phyloP scores from a whole-genome alignment of 1,139 yeast genomes.

The Hanseniaspora gamundiae region DNA sequence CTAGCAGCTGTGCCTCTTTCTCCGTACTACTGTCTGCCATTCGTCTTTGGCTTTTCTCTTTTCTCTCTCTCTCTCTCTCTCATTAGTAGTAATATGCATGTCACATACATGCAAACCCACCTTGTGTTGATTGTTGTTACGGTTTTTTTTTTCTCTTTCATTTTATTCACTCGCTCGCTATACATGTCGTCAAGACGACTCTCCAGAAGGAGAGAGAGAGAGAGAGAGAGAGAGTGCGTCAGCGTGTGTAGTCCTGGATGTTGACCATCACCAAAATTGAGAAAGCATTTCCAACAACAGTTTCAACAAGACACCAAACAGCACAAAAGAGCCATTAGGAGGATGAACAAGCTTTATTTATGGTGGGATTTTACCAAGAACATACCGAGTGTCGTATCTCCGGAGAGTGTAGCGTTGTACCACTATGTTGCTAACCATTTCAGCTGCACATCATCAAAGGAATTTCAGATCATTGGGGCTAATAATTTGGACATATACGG shows the following conservation, averaged over 20 bases:
- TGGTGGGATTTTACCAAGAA: background rate
- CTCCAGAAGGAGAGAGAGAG: background rate
- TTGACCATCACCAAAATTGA: no score
- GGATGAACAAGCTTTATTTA: background rate
- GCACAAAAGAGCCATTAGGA: no score
- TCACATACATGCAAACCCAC: no score
- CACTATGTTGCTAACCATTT: slow-evolving; percentile 16
- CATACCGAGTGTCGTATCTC: slow-evolving; percentile 18
- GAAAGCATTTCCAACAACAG: no score
- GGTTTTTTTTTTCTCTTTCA: no score
- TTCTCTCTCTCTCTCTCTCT: no score
- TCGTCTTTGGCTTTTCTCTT: no score
- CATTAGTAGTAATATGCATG: no score
- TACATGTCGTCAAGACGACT: background rate
- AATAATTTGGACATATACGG: slow-evolving; percentile 39
- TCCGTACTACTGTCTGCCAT: background rate
- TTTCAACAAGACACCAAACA: background rate
- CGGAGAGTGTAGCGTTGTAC: slow-evolving; percentile 20
- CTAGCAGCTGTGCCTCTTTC: background rate
- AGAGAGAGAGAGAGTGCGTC: background rate
- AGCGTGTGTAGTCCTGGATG: no score
- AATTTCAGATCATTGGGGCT: slow-evolving; percentile 17
- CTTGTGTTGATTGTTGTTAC: no score
- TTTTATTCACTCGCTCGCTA: background rate
- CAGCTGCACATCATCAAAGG: no score